Evolutionary conservation across 768 basidiomycete genomes (phyloP).

Genomic region (Boletus edulis): DNA sequence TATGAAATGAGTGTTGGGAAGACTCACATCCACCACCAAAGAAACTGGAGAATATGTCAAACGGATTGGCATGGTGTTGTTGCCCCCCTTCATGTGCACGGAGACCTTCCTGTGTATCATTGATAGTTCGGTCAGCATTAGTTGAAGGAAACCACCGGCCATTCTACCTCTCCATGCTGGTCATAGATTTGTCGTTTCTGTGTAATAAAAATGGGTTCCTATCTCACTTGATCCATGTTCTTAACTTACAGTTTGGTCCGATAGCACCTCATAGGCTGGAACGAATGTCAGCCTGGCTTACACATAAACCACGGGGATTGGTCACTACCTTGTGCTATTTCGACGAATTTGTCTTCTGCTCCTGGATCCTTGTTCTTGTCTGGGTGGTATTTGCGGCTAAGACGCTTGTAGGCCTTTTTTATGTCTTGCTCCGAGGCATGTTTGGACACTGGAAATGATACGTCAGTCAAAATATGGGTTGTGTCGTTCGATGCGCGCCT

Average conservation of each 20-base stretch:
- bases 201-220: neutral
- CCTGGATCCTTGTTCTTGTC: constrained; percentile 90
- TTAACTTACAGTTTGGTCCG: constrained; percentile 67
- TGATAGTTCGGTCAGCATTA: constrained; percentile 8
- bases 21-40: constrained; percentile 79
- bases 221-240: neutral
- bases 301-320: neutral
- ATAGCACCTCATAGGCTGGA: constrained; percentile 91
- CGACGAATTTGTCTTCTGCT: constrained; percentile 84
- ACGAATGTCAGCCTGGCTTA: constrained; percentile 5
- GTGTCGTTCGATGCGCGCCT: constrained; percentile 28
- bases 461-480: constrained; percentile 23
- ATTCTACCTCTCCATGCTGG: constrained; percentile 77
- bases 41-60: constrained; percentile 92
- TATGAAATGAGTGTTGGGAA: neutral
- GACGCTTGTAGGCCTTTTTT: constrained; percentile 85
- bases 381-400: constrained; percentile 88
- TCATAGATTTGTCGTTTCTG: constrained; percentile 96
- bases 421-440: constrained; percentile 88
- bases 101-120: constrained; percentile 67
- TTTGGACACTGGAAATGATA: constrained; percentile 48
- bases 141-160: neutral
- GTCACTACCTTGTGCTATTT: constrained; percentile 79
- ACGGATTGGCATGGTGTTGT: constrained; percentile 73
- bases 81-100: constrained; percentile 91